phyloP scores from a whole-genome alignment of 768 basidiomycete species.

The Mycena polygramma region DNA sequence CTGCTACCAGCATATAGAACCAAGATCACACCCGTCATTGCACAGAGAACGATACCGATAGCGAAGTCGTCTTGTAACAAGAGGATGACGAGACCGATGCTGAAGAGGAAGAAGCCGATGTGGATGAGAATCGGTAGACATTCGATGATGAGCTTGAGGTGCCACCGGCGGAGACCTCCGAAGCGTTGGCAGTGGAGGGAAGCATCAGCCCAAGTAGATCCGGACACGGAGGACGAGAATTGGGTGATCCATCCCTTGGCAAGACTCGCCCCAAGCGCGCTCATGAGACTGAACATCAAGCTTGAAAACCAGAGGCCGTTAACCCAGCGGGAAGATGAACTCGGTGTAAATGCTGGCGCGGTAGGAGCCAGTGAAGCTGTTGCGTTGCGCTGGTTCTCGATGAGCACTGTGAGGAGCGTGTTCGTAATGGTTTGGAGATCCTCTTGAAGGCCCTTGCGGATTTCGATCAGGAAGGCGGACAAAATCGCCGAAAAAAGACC shows the following conservation, averaged over 20 bases:
- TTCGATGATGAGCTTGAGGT: constrained; percentile 2
- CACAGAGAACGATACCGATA: constrained; percentile 2
- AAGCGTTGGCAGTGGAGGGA: neutral
- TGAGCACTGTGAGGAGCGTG: neutral
- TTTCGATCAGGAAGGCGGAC: no score
- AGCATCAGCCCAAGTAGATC: constrained; percentile 10
- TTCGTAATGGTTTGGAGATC: constrained; percentile 9
- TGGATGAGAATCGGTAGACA: constrained; percentile 3
- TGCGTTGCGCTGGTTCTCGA: neutral
- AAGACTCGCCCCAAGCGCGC: constrained; percentile 9
- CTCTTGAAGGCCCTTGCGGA: neutral
- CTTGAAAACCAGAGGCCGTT: constrained; percentile 15
- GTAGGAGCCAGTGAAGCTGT: neutral
- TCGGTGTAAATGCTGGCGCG: no score
- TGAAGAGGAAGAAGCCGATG: constrained; percentile 10
- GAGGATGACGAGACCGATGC: constrained; percentile 5
- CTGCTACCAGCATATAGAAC: neutral
- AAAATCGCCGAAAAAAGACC: no score
- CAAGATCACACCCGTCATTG: neutral
- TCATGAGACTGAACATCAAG: constrained; percentile 3
- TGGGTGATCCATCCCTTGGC: constrained; percentile 8
- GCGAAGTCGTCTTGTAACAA: neutral
- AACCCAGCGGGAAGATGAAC: neutral
- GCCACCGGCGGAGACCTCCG: neutral
- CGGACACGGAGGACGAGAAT: neutral